Conservation (phyloP, 106 monocot species). For the Gastrodia elata region DNA sequence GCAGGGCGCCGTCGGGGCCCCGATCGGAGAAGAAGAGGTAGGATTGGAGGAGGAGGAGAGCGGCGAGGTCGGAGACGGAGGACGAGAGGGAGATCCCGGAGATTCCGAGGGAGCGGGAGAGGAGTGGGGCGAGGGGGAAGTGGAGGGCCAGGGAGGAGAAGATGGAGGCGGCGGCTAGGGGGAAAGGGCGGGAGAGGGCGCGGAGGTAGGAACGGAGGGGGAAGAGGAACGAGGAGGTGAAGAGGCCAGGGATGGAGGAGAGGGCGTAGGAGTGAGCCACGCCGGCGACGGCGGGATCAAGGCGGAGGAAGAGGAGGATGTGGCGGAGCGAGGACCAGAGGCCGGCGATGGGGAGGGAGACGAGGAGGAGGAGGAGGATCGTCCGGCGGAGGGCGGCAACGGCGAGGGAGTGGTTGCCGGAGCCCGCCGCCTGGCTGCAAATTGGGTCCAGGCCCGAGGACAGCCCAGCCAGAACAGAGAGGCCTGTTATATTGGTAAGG, state of each 20-base stretch:
- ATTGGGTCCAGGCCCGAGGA: conserved; percentile 58
- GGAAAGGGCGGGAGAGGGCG: conserved; percentile 12
- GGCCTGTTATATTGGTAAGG: conserved; percentile 70
- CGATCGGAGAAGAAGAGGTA: neutral
- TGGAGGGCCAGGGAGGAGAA: conserved; percentile 24
- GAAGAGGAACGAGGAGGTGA: conserved; percentile 32
- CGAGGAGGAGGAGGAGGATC: conserved; percentile 19
- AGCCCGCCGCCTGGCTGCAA: conserved; percentile 49
- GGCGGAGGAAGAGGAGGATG: conserved; percentile 19
- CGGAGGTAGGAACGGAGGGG: conserved; percentile 38
- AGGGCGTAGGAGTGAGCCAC: conserved; percentile 27
- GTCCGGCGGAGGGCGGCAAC: conserved; percentile 20
- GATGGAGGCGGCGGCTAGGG: conserved; percentile 18
- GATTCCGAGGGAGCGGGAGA: conserved; percentile 22
- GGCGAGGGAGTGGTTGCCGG: conserved; percentile 19
- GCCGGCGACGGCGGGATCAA: conserved; percentile 29
- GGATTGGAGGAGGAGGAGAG: conserved; percentile 19
- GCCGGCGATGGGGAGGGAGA: conserved; percentile 23
- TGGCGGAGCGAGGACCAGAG: conserved; percentile 28
- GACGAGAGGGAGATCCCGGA: conserved; percentile 36
- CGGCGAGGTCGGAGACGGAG: conserved; percentile 27
- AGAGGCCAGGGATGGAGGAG: conserved; percentile 41
- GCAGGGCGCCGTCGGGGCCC: neutral
- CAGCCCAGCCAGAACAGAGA: conserved; percentile 55
- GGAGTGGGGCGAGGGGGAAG: conserved; percentile 26